Evolutionary conservation across 805 yeast species (phyloP), one percentile per base, ranked within the genome.

Genomic region (Clavispora phyllophila): DNA sequence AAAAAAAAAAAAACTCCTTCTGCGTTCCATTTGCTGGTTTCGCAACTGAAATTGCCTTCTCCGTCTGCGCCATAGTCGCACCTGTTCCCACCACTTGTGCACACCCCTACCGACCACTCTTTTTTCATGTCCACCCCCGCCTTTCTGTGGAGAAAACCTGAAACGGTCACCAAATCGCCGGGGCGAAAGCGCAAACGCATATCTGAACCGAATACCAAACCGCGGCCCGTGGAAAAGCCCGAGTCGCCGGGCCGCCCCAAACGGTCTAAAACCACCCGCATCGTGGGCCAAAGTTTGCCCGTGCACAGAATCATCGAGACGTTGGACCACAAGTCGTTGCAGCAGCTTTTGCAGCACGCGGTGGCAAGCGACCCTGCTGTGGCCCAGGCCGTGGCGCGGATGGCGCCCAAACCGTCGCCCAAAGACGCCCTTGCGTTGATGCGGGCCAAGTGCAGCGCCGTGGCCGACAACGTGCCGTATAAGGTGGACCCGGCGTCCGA

Each of bases 401-500:
- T 74, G 46, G 73, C 86, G 0, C 87, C 90, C 20, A 69, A 68
- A 39, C 80, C 89, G 13, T 68, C 81, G 0, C 72, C 79, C 4
- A 60, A 67, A 10, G 71, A 74, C 43, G 75, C 85, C 5, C 57
- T 83, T 9, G 67, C 62, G 9, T 66, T 78, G 33, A 66, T 88
- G 40, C 59, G 65, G 29, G 52, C 56, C 6, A 78, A 80, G 53
- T 64, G 76, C 37, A 57, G 70, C 17, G 57, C 55, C 4, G 75
- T 86, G 22, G 53, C 65, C 17, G 58, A 60, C 9, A 71, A 74
- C 45, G 62, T 88, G 49, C 96, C 96, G 1, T 87, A 84, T 60
- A 81, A 82, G 50, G 87, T 87, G 48, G 89, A 85, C 52, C 70
- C 74, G 9, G 70, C 75, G 28, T 78, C 84, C 37, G 96, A 87